Evolutionary conservation across 164 flowering plant species (phyloP).

Genomic region (Hamamelis virginiana): DNA sequence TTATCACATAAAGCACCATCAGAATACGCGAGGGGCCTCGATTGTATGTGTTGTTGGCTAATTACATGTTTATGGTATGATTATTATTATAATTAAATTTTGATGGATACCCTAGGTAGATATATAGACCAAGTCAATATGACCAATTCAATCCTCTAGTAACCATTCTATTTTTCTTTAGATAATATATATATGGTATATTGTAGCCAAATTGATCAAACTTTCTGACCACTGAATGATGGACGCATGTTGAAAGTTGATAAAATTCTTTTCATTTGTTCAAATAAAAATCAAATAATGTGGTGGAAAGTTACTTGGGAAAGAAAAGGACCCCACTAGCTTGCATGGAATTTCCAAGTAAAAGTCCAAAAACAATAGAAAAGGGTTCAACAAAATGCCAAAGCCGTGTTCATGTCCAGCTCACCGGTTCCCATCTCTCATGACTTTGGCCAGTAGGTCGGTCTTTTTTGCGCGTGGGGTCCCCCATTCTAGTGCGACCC

Average conservation of each 20-base stretch:
- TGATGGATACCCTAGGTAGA: too few species aligned
- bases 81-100: too few species aligned
- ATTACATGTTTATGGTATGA: too few species aligned
- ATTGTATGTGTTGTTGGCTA: too few species aligned
- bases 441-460: constrained; percentile 6
- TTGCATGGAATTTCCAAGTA: constrained; percentile 22
- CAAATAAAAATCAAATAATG: too few species aligned
- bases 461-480: constrained; percentile 26
- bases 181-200: too few species aligned
- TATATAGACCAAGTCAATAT: too few species aligned
- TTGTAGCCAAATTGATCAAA: not conserved
- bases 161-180: too few species aligned
- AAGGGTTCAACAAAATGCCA: not conserved
- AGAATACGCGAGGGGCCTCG: too few species aligned
- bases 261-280: not conserved
- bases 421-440: not conserved
- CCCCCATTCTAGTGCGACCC: constrained; percentile 8
- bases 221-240: not conserved
- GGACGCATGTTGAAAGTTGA: not conserved
- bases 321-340: not conserved
- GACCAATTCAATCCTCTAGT: too few species aligned
- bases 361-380: constrained; percentile 12
- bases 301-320: constrained; percentile 7
- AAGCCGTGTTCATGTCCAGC: constrained; percentile 3
- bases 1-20: too few species aligned